Conservation (phyloP, 768 basidiomycete genomes). For the Tricholomella constricta region DNA sequence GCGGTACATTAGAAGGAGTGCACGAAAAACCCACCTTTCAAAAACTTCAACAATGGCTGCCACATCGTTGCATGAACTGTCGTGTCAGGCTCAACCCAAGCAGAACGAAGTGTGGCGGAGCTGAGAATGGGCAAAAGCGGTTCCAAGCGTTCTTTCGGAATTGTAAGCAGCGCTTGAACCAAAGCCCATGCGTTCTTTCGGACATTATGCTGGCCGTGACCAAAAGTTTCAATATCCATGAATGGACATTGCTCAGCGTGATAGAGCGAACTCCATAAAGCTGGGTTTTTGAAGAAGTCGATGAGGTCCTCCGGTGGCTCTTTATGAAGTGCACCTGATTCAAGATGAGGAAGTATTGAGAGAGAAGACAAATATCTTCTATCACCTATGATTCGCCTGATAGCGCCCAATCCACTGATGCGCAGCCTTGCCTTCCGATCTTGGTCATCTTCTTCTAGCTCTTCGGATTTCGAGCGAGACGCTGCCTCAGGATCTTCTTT, state of each 20-base stretch:
- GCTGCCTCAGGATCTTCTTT: constrained; percentile 38
- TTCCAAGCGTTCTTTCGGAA: constrained; percentile 39
- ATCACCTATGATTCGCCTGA: constrained; percentile 65
- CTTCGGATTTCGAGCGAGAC: constrained; percentile 49
- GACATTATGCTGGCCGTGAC: constrained; percentile 68
- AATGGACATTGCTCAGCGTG: constrained; percentile 45
- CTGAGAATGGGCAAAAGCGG: constrained; percentile 50
- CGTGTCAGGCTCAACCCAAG: constrained; percentile 68
- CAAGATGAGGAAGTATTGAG: neutral
- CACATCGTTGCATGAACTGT: constrained; percentile 71
- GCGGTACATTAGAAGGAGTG: neutral
- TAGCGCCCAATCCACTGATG: constrained; percentile 64
- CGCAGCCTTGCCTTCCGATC: constrained; percentile 73
- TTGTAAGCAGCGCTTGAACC: constrained; percentile 45
- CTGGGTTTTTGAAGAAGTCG: constrained; percentile 49
- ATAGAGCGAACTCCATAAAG: constrained; percentile 62
- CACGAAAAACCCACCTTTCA: constrained; percentile 57
- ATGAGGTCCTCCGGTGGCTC: constrained; percentile 32
- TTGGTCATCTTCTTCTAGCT: constrained; percentile 66
- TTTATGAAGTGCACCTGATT: constrained; percentile 17
- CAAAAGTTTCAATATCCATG: constrained; percentile 49
- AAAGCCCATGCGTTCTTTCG: constrained; percentile 71
- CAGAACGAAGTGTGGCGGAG: constrained; percentile 62
- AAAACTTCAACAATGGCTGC: constrained; percentile 67
- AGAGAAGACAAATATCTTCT: neutral